Base-by-base conservation (phyloP, 208 protist species). In the Wallacemonas sp. region DNA sequence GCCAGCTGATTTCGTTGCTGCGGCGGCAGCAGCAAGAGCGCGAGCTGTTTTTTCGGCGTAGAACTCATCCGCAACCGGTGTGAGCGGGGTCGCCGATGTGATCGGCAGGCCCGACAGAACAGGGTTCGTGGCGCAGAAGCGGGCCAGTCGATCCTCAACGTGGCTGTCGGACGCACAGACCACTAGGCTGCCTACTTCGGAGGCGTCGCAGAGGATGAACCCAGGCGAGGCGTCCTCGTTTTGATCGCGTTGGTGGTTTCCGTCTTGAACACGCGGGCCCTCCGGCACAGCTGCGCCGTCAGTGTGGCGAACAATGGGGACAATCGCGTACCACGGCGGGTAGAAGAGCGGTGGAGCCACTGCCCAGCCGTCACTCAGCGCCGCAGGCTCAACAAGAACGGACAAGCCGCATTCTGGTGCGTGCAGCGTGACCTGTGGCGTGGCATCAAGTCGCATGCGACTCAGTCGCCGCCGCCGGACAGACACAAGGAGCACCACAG, bases 281-380 rank as follows among this genome's bases (percentile, higher is more conserved):
- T 5, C 28, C 26, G 24, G 30, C 28, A 39, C 51, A 3, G 3
- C 38, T 28, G 1, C 44, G 33, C 4, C 42, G 21, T 33, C 17
- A 28, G 9, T n/a, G 36, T 33, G 1, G 42, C 31, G 56, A 39
- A 83, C 54, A 34, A 89, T 36, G 5, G 78, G 73, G 30, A 89
- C 64, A 28, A 79, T 69, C 17, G 79, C 78, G 19, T 68, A 59
- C 42, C 68, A 28, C 15, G 75, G 79, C 19, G 79, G 70, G 51
- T 83, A 76, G 70, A 81, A 82, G 21, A 89, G 63, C 0, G 73
- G 72, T 27, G 77, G 75, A 15, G 75, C 75, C 15, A 80, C 72
- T 2, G 72, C 49, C 79, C 75, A 82, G 14, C 79, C 72, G 1
- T 21, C 27, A 0, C 76, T 44, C 34, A 89, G 77, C 53, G 41